These are phyloP conservation scores for Mucor lusitanicus DNA, from an alignment of 371 early-diverging fungal genomes.

Conservation along the genomic window DNA sequence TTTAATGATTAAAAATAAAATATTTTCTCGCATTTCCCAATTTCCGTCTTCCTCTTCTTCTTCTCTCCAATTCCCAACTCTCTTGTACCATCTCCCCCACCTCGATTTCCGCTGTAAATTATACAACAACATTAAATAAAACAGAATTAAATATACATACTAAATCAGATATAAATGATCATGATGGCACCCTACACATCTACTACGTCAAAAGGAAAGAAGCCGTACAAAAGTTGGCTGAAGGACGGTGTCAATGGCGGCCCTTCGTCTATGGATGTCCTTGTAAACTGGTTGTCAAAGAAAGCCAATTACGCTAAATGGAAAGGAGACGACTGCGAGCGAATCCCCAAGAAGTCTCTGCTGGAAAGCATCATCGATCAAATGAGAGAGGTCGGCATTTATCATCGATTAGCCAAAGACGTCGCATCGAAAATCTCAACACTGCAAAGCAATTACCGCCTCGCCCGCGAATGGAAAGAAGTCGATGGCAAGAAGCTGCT, in stretches of 20 bases:
- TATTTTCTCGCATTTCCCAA: constrained; percentile 2
- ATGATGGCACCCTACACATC: constrained; percentile 35
- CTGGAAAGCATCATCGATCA: constrained; percentile 46
- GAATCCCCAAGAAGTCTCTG: constrained; percentile 47
- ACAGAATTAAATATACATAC: not conserved
- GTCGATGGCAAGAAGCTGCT: constrained; percentile 36
- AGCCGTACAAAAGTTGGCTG: constrained; percentile 54
- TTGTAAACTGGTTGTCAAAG: constrained; percentile 48
- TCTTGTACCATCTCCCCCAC: not conserved
- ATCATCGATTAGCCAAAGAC: constrained; percentile 50
- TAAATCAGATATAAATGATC: constrained; percentile 18
- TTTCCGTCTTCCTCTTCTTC: not conserved
- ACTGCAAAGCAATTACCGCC: constrained; percentile 47
- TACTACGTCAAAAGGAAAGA: constrained; percentile 38
- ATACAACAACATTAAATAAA: not conserved
- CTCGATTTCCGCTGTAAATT: constrained; percentile 13
- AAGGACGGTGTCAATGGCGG: constrained; percentile 55
- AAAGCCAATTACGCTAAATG: constrained; percentile 51
- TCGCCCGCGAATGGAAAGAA: constrained; percentile 51
- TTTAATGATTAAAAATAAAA: not conserved
- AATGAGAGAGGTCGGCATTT: constrained; percentile 46
- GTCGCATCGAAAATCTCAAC: constrained; percentile 51
- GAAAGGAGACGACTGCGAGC: constrained; percentile 46
- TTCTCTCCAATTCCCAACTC: not conserved
- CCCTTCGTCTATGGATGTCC: constrained; percentile 48